Evolutionary conservation across 2,329 filamentous ascomycete species (phyloP).

Genomic region (Neurospora sp.): DNA sequence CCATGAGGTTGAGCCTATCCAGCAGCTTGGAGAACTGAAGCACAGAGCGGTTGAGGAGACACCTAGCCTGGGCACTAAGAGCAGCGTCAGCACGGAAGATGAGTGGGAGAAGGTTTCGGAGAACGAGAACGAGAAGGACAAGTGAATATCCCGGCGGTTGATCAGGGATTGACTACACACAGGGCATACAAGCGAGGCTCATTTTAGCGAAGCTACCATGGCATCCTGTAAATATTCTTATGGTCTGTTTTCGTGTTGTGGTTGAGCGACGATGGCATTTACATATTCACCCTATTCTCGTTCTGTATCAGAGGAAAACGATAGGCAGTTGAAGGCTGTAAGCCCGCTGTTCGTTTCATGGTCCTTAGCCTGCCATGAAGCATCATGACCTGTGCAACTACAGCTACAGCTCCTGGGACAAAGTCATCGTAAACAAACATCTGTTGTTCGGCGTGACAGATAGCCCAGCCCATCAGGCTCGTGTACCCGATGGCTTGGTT

Average conservation of each 20-base stretch:
- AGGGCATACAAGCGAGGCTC: background rate
- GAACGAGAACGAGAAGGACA: constrained; percentile 51
- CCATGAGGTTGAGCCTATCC: constrained; percentile 34
- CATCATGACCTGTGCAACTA: background rate
- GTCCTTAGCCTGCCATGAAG: background rate
- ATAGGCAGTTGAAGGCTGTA: background rate
- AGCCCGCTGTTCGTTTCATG: background rate
- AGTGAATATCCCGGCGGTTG: constrained; percentile 18
- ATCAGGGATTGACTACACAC: background rate
- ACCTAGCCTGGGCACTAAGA: constrained; percentile 35
- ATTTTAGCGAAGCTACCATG: background rate
- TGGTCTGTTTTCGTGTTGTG: background rate
- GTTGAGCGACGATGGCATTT: background rate
- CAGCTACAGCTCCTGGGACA: background rate
- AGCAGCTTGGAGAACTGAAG: constrained; percentile 38
- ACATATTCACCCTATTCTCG: background rate
- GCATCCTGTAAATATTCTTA: background rate
- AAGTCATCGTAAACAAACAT: background rate
- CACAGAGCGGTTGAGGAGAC: constrained; percentile 27
- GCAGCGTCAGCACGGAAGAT: constrained; percentile 71
- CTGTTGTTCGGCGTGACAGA: background rate
- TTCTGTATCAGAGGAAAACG: background rate
- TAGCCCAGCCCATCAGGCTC: background rate
- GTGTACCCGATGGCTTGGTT: background rate
- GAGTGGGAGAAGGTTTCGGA: constrained; percentile 96